These are phyloP conservation scores for Cytospora piceae DNA, from an alignment of 2,329 filamentous ascomycete species.

Conservation along the genomic window DNA sequence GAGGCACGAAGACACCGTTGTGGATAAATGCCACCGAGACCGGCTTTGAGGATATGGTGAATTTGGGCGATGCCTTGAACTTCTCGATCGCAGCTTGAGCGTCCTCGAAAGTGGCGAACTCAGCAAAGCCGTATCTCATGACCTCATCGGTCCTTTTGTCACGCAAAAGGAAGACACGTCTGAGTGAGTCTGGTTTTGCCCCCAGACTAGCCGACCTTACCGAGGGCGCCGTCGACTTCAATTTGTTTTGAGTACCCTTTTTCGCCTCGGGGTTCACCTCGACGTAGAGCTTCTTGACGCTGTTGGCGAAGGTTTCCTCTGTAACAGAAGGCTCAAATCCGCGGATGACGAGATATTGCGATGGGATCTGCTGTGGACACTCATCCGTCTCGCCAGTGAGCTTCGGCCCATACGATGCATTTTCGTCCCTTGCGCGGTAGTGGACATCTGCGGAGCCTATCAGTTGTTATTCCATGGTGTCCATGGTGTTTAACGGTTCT, in stretches of 20 bases:
- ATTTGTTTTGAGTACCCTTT: conserved; percentile 51
- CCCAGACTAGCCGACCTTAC: conserved; percentile 64
- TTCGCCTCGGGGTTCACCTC: conserved; percentile 49
- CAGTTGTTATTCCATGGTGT: background rate
- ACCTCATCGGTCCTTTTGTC: conserved; percentile 72
- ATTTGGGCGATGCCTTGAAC: conserved; percentile 71
- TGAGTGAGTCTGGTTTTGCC: conserved; percentile 73
- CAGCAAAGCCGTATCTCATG: conserved; percentile 82
- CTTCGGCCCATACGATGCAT: conserved; percentile 39
- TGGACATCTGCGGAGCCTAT: conserved; percentile 28
- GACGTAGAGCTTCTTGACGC: conserved; percentile 73
- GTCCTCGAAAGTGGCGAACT: conserved; percentile 78
- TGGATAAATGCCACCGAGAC: conserved; percentile 77
- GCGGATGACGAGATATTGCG: conserved; percentile 77
- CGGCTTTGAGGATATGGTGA: conserved; percentile 75
- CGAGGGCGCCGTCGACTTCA: conserved; percentile 62
- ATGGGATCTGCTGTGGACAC: conserved; percentile 57
- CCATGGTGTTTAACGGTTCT: background rate
- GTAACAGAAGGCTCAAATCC: conserved; percentile 71
- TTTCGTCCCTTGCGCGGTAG: conserved; percentile 30
- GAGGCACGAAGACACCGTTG: conserved; percentile 81
- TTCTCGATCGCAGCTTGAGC: conserved; percentile 75
- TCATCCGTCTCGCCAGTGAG: conserved; percentile 50
- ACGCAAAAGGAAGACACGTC: conserved; percentile 76
- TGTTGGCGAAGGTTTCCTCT: conserved; percentile 73